Evolutionary conservation across 169 alveolate species (phyloP).

Genomic region (Eimeria tenella): DNA sequence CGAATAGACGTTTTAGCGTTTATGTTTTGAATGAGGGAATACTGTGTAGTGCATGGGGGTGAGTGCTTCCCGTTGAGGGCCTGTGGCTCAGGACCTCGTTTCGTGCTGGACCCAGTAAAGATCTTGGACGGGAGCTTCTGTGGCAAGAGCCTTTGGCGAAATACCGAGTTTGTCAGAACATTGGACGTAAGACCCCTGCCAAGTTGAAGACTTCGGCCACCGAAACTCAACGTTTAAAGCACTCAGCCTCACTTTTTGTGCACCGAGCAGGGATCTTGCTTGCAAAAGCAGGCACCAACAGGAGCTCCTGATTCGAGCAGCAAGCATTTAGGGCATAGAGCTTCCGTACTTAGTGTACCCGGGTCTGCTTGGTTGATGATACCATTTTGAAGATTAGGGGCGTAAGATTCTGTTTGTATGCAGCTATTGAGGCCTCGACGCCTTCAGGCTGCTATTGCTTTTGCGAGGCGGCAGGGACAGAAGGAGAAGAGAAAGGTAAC

Average conservation of each 20-base stretch:
- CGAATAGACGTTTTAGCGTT: not conserved
- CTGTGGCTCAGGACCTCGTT: conserved; percentile 90
- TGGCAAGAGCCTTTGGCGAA: conserved; percentile 85
- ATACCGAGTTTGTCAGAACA: conserved; percentile 57
- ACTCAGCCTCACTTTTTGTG: no score
- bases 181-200: conserved; percentile 50
- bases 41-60: not conserved
- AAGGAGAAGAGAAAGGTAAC: conserved; percentile 63
- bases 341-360: no score
- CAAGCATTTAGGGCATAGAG: no score
- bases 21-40: not conserved
- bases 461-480: conserved; percentile 62
- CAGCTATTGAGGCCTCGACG: conserved; percentile 67
- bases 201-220: not conserved
- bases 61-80: not conserved
- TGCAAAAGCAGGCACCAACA: no score
- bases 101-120: conserved; percentile 92
- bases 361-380: no score
- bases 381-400: not conserved
- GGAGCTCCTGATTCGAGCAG: no score
- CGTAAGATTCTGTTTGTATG: conserved; percentile 4
- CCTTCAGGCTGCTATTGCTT: conserved; percentile 29
- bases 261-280: no score
- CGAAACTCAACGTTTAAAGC: no score
- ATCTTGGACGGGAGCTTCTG: conserved; percentile 91